Evolutionary conservation across 2,329 filamentous ascomycete species (phyloP), one percentile per base, ranked within the genome.

Genomic region (Lasiodiplodia gonubiensis): DNA sequence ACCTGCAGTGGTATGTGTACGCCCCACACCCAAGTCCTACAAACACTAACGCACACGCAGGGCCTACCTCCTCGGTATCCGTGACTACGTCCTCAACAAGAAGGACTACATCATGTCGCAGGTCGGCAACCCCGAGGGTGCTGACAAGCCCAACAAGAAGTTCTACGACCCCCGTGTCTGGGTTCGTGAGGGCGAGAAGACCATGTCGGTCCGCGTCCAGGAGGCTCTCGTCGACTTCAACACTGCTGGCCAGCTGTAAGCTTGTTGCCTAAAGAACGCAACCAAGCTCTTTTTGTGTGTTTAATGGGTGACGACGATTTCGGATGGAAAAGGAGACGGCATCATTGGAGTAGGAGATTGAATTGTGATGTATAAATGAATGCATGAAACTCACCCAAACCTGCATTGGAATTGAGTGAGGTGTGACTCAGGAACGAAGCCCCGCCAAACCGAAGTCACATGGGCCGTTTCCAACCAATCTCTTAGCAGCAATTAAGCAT

Each of bases 71-170:
- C 84, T 84, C 70, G 95, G 95, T 84, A 91, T 98, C 85, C 92
- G 95, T 71, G 94, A 99, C 85, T 99, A 93, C 86, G 87, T 98
- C 79, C 82, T 93, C 77, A 91, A 89, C 81, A 97, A 97, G 88
- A 94, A 97, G 85, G 94, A 97, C 76, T 99, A 98, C 86, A 84
- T 99, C 74, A 84, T 87, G 84, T 89, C 86, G 69, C 88, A 92
- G 77, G 91, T 99, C 74, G 95, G 95, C 77, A 99, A 98, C 88
- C 94, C 94, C 72, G 94, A 98, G 61, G 94, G 94, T 69, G 90
- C 89, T 23, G 92, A 97, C 85, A 98, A 98, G 91, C 94, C 95
- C 78, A 99, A 99, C 90, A 99, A 99, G 92, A 98, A 97, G 80
- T 83, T 80, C 78, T 83, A 84, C 77, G 83, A 92, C 84, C 93